Base-by-base conservation (phyloP, 306 rosid genomes). In the Dryas alaskensis region DNA sequence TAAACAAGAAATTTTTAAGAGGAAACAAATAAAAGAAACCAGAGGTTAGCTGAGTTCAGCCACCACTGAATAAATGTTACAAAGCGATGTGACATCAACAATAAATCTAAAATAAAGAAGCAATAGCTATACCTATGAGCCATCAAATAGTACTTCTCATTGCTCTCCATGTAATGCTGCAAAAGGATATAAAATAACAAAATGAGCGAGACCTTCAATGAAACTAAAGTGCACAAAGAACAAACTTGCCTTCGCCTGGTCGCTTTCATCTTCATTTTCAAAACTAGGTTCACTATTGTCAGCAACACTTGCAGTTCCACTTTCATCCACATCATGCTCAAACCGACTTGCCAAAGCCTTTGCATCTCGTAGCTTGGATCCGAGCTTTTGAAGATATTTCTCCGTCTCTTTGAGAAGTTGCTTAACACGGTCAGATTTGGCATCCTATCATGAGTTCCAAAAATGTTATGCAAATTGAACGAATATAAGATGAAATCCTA, bases 81-180 rank as follows among this genome's bases (percentile, higher is more conserved):
- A 14, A 51, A 59, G 43, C 53, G 50, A 57, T 75, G 73, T 49
- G 65, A 81, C 61, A 69, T 40, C 45, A 46, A 55, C 54, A 58
- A 50, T 8, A 39, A 65, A 52, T 61, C 48, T 59, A 81, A 62
- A 42, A 81, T 40, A 79, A 63, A 71, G 75, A 77, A 59, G 60
- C 77, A 68, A 71, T 65, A 71, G 42, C 2, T 42, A 60, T 86
- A 95, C 99, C 98, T 92, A 86, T 95, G 99, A 66, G 99, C 99
- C 99, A 95, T 95, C 96, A 84, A 40, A 82, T 95, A 95, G 88
- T 95, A 92, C 85, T 95, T 95, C 85, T 95, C 99, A 75, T 95
- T 95, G 89, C 99, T 95, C 82, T 92, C 99, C 96, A 87, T 50
- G 80, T 95, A 95, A 86, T 95, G 99, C 99, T 95, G 98, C 64